Evolutionary conservation across 371 early-diverging fungal genomes (phyloP), one percentile per base, ranked within the genome.

Genomic region (Lichtheimia hyalospora): DNA sequence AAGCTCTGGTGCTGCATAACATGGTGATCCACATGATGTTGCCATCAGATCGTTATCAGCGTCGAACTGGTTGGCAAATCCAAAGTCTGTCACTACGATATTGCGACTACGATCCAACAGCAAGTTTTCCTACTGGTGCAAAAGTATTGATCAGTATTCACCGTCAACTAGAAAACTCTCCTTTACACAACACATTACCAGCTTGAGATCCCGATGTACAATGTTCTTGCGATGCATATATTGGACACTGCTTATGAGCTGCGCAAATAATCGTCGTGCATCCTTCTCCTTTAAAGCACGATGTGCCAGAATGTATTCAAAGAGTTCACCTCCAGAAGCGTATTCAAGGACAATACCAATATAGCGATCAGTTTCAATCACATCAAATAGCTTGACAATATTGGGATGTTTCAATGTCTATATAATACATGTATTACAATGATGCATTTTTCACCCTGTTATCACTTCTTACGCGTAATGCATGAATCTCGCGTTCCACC

Each of bases 41-140:
- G 87, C 80, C 86, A 96, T 87, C 48, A 96, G 74, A 61, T 91
- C 90, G 57, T 82, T 82, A 18, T 77, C 67, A 14, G 77, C 92
- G 67, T 93, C 87, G 60, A 92, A 95, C 70, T 94, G 90, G 74
- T 99, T 99, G 18, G 97, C 96, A 70, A 99, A 96, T 4, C 99
- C 99, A 85, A 99, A 99, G 71, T 99, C 99, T 7, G 96, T 97
- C 62, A 99, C 92, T 60, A 95, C 90, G 39, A 98, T 90, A 73
- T 93, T 90, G 28, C 91, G 82, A 65, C 91, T 76, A 50, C 84
- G 82, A 77, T 96, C 95, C 50, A 95, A 75, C 53, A 96, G 71
- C 52, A 96, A 68, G 64, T 96, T 97, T 81, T 97, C 97, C 91
- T 90, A 74, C 25, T 61, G 50, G 39, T 84, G 13, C 46, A 46